Percentiles rank a stretch among this genome's conserved stretches.
Conservation (phyloP, 2,329 filamentous ascomycete genomes). For the Nothopassalora personata region DNA sequence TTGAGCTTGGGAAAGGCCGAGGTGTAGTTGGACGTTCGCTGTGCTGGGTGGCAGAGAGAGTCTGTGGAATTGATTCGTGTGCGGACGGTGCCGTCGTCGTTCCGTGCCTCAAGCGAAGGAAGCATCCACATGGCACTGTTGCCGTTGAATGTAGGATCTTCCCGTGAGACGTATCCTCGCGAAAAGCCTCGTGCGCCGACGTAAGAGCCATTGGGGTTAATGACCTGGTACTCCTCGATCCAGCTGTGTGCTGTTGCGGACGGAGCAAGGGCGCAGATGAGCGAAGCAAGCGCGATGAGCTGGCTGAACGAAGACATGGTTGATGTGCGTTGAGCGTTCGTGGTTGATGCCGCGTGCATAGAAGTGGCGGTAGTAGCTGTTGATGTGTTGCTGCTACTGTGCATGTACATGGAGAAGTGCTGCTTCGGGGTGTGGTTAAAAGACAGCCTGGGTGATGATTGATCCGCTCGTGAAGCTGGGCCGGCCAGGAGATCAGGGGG, state of each 20-base stretch:
- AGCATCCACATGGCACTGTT: slow-evolving; percentile 58
- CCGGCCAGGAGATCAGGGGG: slow-evolving; percentile 13
- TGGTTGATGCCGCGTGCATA: not conserved
- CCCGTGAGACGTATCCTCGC: slow-evolving; percentile 63
- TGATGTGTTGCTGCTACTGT: slow-evolving; percentile 3
- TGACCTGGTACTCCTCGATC: slow-evolving; percentile 69
- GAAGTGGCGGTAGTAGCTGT: slow-evolving; percentile 5
- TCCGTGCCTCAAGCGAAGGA: slow-evolving; percentile 42
- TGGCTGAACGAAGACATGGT: slow-evolving; percentile 10
- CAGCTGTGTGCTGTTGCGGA: slow-evolving; percentile 62
- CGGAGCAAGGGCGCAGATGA: slow-evolving; percentile 25
- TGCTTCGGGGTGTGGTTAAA: slow-evolving; percentile 17
- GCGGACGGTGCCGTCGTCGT: slow-evolving; percentile 33
- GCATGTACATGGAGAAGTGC: slow-evolving; percentile 12
- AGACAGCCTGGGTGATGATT: slow-evolving; percentile 13
- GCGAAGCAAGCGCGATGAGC: slow-evolving; percentile 12
- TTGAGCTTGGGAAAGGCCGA: slow-evolving; percentile 59
- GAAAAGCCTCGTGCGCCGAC: slow-evolving; percentile 65
- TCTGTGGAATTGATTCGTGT: slow-evolving; percentile 47
- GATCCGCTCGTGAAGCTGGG: slow-evolving; percentile 14
- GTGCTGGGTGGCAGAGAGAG: slow-evolving; percentile 59
- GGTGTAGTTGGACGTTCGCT: slow-evolving; percentile 51
- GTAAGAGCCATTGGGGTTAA: slow-evolving; percentile 69
- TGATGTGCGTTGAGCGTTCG: not conserved
- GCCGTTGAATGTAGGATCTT: slow-evolving; percentile 53